A percentile compares a stretch with the other conserved stretches of the same genome.
These are phyloP conservation scores for Cryptosporidium felis DNA, from an alignment of 169 alveolate genomes.

Conservation along the genomic window DNA sequence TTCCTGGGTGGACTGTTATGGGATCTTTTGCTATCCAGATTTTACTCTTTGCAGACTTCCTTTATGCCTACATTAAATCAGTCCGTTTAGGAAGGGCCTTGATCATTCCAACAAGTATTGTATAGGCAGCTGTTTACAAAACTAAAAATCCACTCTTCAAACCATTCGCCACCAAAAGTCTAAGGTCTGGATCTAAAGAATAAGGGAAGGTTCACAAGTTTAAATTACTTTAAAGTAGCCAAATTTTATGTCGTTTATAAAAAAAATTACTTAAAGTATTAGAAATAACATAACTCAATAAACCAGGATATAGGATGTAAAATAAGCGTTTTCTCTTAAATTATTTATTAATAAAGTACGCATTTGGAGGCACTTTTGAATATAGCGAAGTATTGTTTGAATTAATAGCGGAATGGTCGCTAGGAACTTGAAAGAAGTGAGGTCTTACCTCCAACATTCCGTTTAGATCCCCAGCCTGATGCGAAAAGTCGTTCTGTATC, in stretches of 20 bases:
- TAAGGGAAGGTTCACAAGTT: neutral
- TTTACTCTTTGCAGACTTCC: constrained; percentile 76
- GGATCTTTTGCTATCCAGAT: constrained; percentile 74
- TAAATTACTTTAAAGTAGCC: constrained; percentile 4
- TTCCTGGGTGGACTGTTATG: constrained; percentile 78
- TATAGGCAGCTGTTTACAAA: too few species aligned
- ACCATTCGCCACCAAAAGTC: too few species aligned
- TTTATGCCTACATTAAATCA: constrained; percentile 76
- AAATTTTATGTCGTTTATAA: neutral
- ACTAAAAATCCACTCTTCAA: too few species aligned
- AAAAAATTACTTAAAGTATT: constrained; percentile 12
- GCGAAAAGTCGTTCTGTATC: neutral
- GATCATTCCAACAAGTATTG: constrained; percentile 71
- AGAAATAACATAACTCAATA: neutral
- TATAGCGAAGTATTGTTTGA: neutral
- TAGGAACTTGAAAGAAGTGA: neutral
- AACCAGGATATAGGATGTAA: neutral
- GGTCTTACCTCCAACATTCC: neutral
- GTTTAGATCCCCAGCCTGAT: neutral
- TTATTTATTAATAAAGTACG: constrained; percentile 8
- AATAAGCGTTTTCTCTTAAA: neutral
- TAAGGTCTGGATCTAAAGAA: too few species aligned
- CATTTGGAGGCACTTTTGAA: constrained; percentile 55
- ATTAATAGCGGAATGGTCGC: neutral
- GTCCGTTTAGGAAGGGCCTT: constrained; percentile 74